Base-by-base conservation (phyloP, 108 stramenopile species). In the Conticribra weissflogii region DNA sequence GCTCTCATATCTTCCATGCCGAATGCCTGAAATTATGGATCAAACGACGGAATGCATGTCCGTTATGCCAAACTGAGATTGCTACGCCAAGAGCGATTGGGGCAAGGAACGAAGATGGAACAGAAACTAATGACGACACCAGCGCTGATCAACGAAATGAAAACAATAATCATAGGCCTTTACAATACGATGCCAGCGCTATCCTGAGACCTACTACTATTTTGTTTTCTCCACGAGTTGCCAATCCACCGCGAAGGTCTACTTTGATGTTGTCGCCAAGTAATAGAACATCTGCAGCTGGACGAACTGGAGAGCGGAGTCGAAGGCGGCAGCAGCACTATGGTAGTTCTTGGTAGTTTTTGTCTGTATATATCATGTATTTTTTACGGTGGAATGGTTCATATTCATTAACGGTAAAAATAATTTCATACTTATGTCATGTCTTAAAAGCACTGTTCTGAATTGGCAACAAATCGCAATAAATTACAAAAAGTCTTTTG, bases 21-120 rank as follows among this genome's bases (percentile, higher is more conserved):
- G 83, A 86, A 18, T 92, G 91, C 44, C 62, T 92, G 29, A 76
- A 77, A 54, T 46, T 75, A 48, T 92, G 91, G 91, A 70, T 92
- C 24, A 45, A 54, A 33, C 74, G 87, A 24, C 63, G 75, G 25
- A 94, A 94, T 76, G 68, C 65, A 25, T 94, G 92, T 66, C 92
- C 92, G 14, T 56, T 94, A 21, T 94, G 92, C 59, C 83, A 87
- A 58, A 24, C 59, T 28, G 76, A 85, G 45, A 70, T 92, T 56
- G 88, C 88, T 30, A 63, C 59, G 31, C 78, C 78, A 27, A 72
- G 78, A 12, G 64, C 78, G 18, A 65, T 72, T 41, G 59, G 65
- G 22, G 3, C 28, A 59, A 28, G 0, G 17, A 27, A 17, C 22
- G 36, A 50, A 22, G 12, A 14, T 17, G 66, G 55, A 47, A 15